Evolutionary conservation across 106 monocot species (phyloP).

Genomic region (Apostasia shenzhenica): DNA sequence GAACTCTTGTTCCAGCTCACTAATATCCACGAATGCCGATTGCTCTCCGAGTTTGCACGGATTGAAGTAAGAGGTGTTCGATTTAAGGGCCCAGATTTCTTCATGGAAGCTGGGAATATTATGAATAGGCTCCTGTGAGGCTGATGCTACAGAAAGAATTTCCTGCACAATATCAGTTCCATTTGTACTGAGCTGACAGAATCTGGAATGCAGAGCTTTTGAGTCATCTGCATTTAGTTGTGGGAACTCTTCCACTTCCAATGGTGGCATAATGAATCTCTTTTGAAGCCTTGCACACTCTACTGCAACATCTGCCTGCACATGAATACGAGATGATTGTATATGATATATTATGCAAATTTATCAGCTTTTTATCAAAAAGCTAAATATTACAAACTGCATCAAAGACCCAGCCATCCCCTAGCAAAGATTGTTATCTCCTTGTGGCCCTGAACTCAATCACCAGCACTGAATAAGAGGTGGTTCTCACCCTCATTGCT

Average conservation of each 20-base stretch:
- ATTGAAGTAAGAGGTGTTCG: conserved; percentile 13
- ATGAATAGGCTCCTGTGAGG: conserved; percentile 59
- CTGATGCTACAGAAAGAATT: conserved; percentile 63
- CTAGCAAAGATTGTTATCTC: no score
- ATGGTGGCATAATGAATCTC: conserved; percentile 61
- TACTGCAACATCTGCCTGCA: conserved; percentile 75
- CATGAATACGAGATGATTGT: no score
- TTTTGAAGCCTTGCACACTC: conserved; percentile 86
- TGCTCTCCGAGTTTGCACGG: conserved; percentile 17
- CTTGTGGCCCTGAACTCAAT: no score
- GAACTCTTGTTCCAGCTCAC: conserved; percentile 73
- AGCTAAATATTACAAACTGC: no score
- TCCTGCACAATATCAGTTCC: conserved; percentile 52
- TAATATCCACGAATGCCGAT: conserved; percentile 47
- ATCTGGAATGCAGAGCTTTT: conserved; percentile 20
- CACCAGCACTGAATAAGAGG: no score
- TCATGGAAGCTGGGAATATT: conserved; percentile 34
- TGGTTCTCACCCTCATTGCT: no score
- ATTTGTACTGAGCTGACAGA: conserved; percentile 10
- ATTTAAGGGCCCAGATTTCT: conserved; percentile 26
- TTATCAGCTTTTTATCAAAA: no score
- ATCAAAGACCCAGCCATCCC: no score
- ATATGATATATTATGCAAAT: no score
- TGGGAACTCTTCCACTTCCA: conserved; percentile 65
- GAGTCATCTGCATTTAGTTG: conserved; percentile 27